These are phyloP conservation scores for Candida multigemmis DNA, from an alignment of 805 yeast species.

Conservation along the genomic window DNA sequence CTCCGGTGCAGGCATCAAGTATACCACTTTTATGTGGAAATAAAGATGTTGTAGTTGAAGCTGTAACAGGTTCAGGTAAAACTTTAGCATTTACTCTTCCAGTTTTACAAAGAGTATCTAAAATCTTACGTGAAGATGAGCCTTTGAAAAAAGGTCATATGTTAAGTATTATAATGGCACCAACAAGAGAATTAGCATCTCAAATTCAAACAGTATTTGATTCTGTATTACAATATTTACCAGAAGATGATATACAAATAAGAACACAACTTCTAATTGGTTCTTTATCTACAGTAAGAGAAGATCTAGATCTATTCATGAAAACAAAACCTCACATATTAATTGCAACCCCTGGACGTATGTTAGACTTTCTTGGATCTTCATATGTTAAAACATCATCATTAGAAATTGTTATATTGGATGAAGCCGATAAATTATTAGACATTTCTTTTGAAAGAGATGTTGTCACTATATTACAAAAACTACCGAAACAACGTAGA, in stretches of 20 bases:
- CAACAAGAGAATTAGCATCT: conserved; percentile 60
- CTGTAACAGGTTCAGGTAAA: conserved; percentile 98
- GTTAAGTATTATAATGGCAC: conserved; percentile 65
- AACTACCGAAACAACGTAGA: conserved; percentile 83
- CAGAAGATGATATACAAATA: conserved; percentile 35
- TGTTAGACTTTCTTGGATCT: conserved; percentile 62
- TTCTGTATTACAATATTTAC: conserved; percentile 47
- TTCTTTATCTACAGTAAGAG: conserved; percentile 52
- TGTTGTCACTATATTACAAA: conserved; percentile 53
- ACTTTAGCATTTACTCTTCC: conserved; percentile 89
- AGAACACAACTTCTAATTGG: conserved; percentile 59
- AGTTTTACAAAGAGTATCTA: conserved; percentile 54
- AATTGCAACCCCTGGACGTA: conserved; percentile 89
- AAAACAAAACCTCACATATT: conserved; percentile 59
- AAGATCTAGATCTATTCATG: conserved; percentile 57
- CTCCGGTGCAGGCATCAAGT: conserved; percentile 95
- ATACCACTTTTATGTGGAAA: conserved; percentile 77
- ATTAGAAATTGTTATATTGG: conserved; percentile 70
- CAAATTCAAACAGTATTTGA: conserved; percentile 67
- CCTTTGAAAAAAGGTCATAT: conserved; percentile 54
- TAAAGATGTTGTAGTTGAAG: conserved; percentile 94
- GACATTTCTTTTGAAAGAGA: conserved; percentile 71
- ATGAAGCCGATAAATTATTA: conserved; percentile 86
- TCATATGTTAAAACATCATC: conserved; percentile 49
- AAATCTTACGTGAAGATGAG: conserved; percentile 15